Conservation (phyloP, 108 stramenopile species). For the Cyclotella baltica region DNA sequence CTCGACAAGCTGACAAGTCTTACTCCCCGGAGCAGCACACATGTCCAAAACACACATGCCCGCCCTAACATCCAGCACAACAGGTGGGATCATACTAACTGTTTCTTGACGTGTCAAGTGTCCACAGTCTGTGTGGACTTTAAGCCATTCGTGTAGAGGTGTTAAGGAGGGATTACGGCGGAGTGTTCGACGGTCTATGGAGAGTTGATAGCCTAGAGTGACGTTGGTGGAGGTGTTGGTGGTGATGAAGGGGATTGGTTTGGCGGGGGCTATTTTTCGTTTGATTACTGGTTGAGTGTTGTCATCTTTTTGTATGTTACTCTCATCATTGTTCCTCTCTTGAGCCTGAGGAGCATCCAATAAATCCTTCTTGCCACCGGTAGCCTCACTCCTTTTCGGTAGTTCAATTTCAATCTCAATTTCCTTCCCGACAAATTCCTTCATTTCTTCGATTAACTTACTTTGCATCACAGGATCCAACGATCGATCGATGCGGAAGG, state of each 20-base stretch:
- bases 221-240: slow-evolving; percentile 39
- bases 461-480: slow-evolving; percentile 64
- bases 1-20: slow-evolving; percentile 97
- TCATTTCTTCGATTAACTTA: slow-evolving; percentile 64
- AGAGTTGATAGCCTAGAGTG: slow-evolving; percentile 67
- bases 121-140: slow-evolving; percentile 82
- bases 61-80: slow-evolving; percentile 86
- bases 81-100: slow-evolving; percentile 98
- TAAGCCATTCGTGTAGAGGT: slow-evolving; percentile 78
- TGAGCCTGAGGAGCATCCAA: slow-evolving; percentile 15
- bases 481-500: slow-evolving; percentile 82
- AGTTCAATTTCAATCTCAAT: slow-evolving; percentile 75
- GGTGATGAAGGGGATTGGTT: slow-evolving; percentile 73
- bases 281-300: slow-evolving; percentile 25
- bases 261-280: slow-evolving; percentile 71
- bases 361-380: slow-evolving; percentile 50
- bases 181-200: slow-evolving; percentile 76
- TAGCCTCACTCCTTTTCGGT: slow-evolving; percentile 49
- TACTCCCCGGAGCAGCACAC: slow-evolving; percentile 99
- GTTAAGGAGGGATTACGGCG: slow-evolving; percentile 70
- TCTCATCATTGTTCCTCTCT: slow-evolving; percentile 10
- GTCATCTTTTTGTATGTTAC: slow-evolving; percentile 8
- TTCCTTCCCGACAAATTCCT: slow-evolving; percentile 72
- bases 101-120: slow-evolving; percentile 98
- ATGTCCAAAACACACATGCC: slow-evolving; percentile 91